A percentile compares a stretch with the other conserved stretches of the same genome.
Evolutionary conservation across 148 eudicot genomes (phyloP).

Genomic region (Nyssa sinensis): DNA sequence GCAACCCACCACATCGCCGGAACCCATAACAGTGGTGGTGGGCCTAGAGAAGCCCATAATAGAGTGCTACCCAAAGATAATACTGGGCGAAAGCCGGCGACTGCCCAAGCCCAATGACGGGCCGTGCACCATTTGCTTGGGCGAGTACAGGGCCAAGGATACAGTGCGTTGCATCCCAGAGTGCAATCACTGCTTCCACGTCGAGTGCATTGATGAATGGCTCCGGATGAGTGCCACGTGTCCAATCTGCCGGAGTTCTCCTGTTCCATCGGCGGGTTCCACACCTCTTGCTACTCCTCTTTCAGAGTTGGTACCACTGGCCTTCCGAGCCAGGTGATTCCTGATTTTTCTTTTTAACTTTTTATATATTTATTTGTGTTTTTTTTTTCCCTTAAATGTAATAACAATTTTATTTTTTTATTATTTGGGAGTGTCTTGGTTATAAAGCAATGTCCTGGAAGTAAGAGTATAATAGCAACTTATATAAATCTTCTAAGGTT

Average conservation of each 20-base stretch:
- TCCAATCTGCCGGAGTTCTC: slow-evolving; percentile 40
- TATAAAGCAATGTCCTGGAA: too few species aligned
- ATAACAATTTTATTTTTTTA: too few species aligned
- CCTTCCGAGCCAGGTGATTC: slow-evolving; percentile 28
- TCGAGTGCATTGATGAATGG: too few species aligned
- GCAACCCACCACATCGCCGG: too few species aligned
- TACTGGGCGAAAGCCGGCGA: slow-evolving; percentile 40
- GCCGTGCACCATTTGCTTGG: slow-evolving; percentile 37
- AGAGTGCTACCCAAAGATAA: slow-evolving; percentile 17
- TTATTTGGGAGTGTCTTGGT: too few species aligned
- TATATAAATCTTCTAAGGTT: too few species aligned
- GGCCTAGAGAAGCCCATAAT: slow-evolving; percentile 17
- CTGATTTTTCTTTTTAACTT: slow-evolving; percentile 14
- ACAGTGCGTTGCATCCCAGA: slow-evolving; percentile 36
- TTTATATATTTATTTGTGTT: too few species aligned
- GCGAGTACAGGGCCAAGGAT: slow-evolving; percentile 30
- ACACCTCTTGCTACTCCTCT: slow-evolving; percentile 18
- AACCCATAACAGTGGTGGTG: slow-evolving; percentile 23
- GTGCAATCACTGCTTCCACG: slow-evolving; percentile 45
- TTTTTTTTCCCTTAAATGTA: too few species aligned
- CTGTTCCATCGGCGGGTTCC: slow-evolving; percentile 14
- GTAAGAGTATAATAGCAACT: too few species aligned
- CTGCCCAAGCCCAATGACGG: slow-evolving; percentile 38
- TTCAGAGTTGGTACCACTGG: slow-evolving; percentile 30
- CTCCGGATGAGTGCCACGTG: slow-evolving; percentile 34